A percentile compares a stretch with the other conserved stretches of the same genome.
Conservation (phyloP, 2,329 filamentous ascomycete species). For the Pseudogymnoascus sp. region DNA sequence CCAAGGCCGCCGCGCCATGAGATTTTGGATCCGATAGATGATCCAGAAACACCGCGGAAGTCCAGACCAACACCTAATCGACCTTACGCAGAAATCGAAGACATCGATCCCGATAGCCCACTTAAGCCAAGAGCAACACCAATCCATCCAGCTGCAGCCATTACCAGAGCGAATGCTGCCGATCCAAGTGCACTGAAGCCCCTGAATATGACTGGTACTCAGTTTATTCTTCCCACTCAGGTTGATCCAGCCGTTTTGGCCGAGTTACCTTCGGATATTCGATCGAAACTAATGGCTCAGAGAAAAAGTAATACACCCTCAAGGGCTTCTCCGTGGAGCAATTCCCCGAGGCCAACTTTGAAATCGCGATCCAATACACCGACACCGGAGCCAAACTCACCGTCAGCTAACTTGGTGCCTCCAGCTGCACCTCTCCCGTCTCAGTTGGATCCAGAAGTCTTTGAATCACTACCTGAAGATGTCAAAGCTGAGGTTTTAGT, state of each 20-base stretch:
- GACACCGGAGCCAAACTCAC: slow-evolving; percentile 8
- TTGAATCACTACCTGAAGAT: slow-evolving; percentile 76
- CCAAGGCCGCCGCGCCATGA: slow-evolving; percentile 28
- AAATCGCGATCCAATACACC: slow-evolving; percentile 28
- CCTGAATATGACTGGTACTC: slow-evolving; percentile 76
- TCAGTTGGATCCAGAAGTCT: slow-evolving; percentile 77
- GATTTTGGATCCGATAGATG: slow-evolving; percentile 18
- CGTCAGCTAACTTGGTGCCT: neutral
- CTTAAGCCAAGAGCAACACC: slow-evolving; percentile 36
- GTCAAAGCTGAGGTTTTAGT: slow-evolving; percentile 77
- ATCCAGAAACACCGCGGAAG: slow-evolving; percentile 25
- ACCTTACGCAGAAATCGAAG: slow-evolving; percentile 23
- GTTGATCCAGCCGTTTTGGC: slow-evolving; percentile 74
- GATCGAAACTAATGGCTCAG: slow-evolving; percentile 63
- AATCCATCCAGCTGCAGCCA: slow-evolving; percentile 46
- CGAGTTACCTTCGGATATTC: slow-evolving; percentile 77
- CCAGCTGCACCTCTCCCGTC: slow-evolving; percentile 45
- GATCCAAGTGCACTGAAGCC: slow-evolving; percentile 53
- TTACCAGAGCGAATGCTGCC: slow-evolving; percentile 41
- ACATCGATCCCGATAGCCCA: slow-evolving; percentile 47
- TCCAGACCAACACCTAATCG: slow-evolving; percentile 13
- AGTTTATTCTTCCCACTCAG: slow-evolving; percentile 83
- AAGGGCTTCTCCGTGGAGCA: slow-evolving; percentile 24
- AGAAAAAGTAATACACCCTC: slow-evolving; percentile 27
- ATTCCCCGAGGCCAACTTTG: slow-evolving; percentile 31